A percentile compares a stretch with the other conserved stretches of the same genome.
Evolutionary conservation across 73 alveolate genomes (phyloP).

Genomic region (Paraurostyla sp.): DNA sequence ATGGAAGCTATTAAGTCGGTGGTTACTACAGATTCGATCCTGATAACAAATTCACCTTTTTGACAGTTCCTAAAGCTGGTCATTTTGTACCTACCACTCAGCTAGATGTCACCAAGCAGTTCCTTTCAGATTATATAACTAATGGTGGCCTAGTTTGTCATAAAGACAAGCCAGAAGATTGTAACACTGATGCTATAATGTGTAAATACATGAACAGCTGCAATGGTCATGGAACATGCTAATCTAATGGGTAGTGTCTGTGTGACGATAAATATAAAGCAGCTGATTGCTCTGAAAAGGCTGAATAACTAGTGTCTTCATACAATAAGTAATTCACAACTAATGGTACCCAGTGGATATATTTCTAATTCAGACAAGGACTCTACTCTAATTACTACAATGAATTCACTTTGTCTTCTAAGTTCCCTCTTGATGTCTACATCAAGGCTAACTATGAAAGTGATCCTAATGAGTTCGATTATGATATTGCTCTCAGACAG

Average conservation of each 20-base stretch:
- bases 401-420: not conserved
- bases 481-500: constrained; percentile 26
- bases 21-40: constrained; percentile 25
- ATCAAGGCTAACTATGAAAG: constrained; percentile 10
- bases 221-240: constrained; percentile 46
- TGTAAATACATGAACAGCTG: constrained; percentile 56
- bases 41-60: not conserved
- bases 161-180: constrained; percentile 4
- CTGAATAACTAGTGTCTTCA: not conserved
- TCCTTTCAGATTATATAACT: constrained; percentile 8
- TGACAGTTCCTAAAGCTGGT: constrained; percentile 55
- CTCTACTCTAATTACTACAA: not conserved
- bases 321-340: not conserved
- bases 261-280: constrained; percentile 50
- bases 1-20: constrained; percentile 14
- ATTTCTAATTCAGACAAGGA: not conserved
- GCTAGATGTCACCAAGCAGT: not conserved
- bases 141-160: constrained; percentile 1
- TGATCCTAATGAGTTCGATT: constrained; percentile 44
- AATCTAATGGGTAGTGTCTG: constrained; percentile 12
- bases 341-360: constrained; percentile 42
- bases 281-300: constrained; percentile 58
- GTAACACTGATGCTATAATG: not conserved
- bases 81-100: constrained; percentile 46
- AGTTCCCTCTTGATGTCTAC: constrained; percentile 28